A percentile compares a stretch with the other conserved stretches of the same genome.
These are phyloP conservation scores for Bauhinia variegata DNA, from an alignment of 306 rosid genomes.

Conservation along the genomic window DNA sequence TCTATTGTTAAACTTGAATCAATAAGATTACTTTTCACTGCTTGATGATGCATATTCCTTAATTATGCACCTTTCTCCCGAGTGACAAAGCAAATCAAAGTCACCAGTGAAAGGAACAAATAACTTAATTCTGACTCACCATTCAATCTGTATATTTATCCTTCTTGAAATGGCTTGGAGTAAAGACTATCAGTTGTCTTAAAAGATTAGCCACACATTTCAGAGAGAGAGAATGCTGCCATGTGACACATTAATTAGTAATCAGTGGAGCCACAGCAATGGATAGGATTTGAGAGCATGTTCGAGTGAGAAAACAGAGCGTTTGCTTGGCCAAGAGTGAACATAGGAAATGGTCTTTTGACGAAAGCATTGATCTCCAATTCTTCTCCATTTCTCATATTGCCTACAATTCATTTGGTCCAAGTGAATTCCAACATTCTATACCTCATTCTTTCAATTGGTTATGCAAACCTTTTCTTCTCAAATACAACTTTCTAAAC, in stretches of 20 bases:
- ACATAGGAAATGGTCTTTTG: conserved; percentile 48
- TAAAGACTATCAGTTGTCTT: conserved; percentile 31
- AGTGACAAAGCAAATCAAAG: conserved; percentile 34
- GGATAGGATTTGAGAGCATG: conserved; percentile 45
- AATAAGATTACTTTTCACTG: conserved; percentile 57
- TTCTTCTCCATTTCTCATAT: conserved; percentile 39
- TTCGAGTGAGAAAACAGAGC: conserved; percentile 32
- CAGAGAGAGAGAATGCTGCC: conserved; percentile 27
- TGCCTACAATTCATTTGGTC: conserved; percentile 40
- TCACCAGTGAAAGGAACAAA: conserved; percentile 43
- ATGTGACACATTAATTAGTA: conserved; percentile 41
- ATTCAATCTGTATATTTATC: conserved; percentile 48
- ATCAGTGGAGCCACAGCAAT: conserved; percentile 41
- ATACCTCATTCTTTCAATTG: conserved; percentile 25
- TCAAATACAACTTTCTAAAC: no score
- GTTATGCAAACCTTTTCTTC: background rate
- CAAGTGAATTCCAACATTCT: conserved; percentile 28
- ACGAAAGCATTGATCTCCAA: conserved; percentile 35
- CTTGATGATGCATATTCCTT: conserved; percentile 57
- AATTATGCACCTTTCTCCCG: conserved; percentile 14
- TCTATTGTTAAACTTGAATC: conserved; percentile 52
- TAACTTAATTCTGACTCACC: conserved; percentile 37
- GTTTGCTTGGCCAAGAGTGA: conserved; percentile 57
- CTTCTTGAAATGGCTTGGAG: conserved; percentile 39
- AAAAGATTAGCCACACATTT: conserved; percentile 55